Base-by-base conservation (phyloP, 176 grass and related monocot genomes). In the Chloris gayana region DNA sequence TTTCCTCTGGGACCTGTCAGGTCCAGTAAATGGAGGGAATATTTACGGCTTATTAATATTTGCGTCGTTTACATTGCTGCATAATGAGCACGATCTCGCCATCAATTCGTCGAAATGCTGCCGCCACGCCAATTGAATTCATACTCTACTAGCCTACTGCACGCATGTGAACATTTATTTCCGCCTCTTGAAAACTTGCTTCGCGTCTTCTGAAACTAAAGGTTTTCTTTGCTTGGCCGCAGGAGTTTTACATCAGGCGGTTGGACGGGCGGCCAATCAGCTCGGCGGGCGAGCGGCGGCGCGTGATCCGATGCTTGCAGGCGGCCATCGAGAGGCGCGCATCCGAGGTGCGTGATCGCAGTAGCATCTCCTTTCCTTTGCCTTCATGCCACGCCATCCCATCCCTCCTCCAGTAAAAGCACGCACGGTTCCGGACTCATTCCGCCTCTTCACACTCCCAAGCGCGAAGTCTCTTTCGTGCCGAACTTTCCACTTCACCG, bases 311-410 rank as follows among this genome's bases (percentile, higher is more conserved):
- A 81, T 87, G 88, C 42, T 86, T 98, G 79, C 88, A 93, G 76
- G 92, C 95, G 31, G 95, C 92, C 56, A 88, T 95, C 69, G 88
- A 93, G 67, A 75, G 95, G 83, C 89, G 95, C 86, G 74, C 85
- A 71, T 95, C 87, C 54, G 90, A 99, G 97, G 97, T 96, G 87
- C 60, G 49, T 80, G 75, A 62, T 75, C 45, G 53, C 38, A 1
- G 2, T 0, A 14, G 14, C 25, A 25, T 24, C 54, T 70, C 70
- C 84, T 81, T 78, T 80, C 35, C 72, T 73, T 85, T 75, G 56
- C 77, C 82, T 81, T 54, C 70, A 85, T 80, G 82, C 82, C 87
- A 89, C 80, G 86, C 80, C 80, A 80, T 42, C 38, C 57, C 24
- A 11, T n/a, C 10, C 24, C 10, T 7, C 22, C 4, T 1, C 53